A percentile compares a stretch with the other conserved stretches of the same genome.
Conservation (phyloP, 768 basidiomycete species). For the Phanerodontia chrysosporium region DNA sequence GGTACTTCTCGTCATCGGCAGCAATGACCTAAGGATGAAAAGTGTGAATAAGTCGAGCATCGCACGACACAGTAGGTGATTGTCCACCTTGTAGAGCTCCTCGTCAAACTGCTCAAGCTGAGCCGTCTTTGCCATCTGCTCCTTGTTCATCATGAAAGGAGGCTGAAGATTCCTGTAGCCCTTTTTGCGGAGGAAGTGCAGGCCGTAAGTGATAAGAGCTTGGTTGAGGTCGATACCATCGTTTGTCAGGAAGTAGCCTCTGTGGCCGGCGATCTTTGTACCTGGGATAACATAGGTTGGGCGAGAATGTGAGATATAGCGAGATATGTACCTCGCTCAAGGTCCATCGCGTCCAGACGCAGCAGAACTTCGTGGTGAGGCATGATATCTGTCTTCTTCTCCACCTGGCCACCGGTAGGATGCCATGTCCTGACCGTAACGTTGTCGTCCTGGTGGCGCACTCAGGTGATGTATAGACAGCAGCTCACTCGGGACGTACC, state of each 20-base stretch:
- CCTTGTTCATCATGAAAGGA: constrained; percentile 98
- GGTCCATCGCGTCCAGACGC: constrained; percentile 91
- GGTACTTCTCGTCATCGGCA: constrained; percentile 93
- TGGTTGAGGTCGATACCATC: constrained; percentile 98
- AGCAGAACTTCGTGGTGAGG: constrained; percentile 98
- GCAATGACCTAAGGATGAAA: constrained; percentile 63
- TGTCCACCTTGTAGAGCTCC: constrained; percentile 85
- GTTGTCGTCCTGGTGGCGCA: constrained; percentile 80
- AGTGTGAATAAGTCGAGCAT: not conserved
- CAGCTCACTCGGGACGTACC: constrained; percentile 44
- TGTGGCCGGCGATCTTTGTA: constrained; percentile 89
- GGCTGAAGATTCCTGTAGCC: constrained; percentile 94
- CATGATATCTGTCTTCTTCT: constrained; percentile 72
- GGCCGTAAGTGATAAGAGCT: constrained; percentile 89
- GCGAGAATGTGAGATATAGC: not conserved
- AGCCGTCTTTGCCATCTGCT: constrained; percentile 95
- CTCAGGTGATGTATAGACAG: not conserved
- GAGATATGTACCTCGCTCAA: constrained; percentile 75
- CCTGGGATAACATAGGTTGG: constrained; percentile 37
- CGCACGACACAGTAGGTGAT: not conserved
- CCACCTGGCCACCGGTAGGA: constrained; percentile 73
- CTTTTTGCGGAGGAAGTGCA: constrained; percentile 82
- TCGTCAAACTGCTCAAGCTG: constrained; percentile 99
- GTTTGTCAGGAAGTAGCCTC: constrained; percentile 93
- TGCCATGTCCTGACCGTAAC: constrained; percentile 77